Evolutionary conservation across 108 stramenopile species (phyloP).

Genomic region (Aurantiochytrium sp.): DNA sequence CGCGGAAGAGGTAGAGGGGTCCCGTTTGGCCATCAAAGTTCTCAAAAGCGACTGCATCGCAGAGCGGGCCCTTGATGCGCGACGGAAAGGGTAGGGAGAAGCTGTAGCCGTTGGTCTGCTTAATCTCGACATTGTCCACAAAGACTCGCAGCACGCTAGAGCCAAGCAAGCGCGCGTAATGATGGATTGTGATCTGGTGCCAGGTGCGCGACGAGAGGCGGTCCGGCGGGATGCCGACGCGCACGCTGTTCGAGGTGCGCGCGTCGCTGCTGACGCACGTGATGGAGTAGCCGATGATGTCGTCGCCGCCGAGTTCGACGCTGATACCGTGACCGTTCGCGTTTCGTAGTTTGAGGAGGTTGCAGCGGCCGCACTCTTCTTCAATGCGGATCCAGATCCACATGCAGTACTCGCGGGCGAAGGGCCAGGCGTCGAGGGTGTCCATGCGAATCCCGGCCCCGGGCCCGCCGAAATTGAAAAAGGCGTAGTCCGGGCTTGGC

Average conservation of each 20-base stretch:
- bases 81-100: not conserved
- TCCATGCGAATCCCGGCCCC: not conserved
- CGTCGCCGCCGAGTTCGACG: not conserved
- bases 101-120: conserved; percentile 5
- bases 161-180: not conserved
- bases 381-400: conserved; percentile 20
- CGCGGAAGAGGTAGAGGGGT: not conserved
- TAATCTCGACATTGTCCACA: not conserved
- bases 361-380: not conserved
- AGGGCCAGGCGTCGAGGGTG: not conserved
- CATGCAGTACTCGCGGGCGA: not conserved
- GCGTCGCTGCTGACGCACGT: not conserved
- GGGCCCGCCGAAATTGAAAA: not conserved
- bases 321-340: not conserved
- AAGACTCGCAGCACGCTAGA: not conserved
- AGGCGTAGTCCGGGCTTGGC: not conserved
- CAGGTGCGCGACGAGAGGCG: not conserved
- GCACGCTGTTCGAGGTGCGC: not conserved
- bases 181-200: conserved; percentile 22
- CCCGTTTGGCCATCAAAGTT: conserved; percentile 6
- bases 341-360: not conserved
- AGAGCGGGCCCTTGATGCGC: not conserved
- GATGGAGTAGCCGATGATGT: conserved; percentile 17
- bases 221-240: not conserved
- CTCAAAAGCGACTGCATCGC: not conserved